Base-by-base conservation (phyloP, 164 flowering plant species). In the Stephania japonica region DNA sequence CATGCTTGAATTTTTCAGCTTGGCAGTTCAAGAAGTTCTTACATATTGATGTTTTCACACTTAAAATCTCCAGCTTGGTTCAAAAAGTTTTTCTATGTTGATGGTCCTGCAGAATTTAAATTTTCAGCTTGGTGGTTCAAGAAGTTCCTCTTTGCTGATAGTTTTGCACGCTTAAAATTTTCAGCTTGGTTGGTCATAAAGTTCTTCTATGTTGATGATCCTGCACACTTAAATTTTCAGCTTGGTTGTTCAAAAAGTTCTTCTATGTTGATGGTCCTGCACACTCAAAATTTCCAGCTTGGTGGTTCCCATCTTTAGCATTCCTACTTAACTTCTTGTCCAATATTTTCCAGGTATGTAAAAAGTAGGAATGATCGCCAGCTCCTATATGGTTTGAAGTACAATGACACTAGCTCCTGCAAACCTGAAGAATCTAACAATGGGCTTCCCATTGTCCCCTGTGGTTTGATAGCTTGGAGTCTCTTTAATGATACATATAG, bases 381-480 rank as follows among this genome's bases (percentile, higher is more conserved):
- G 78, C 91, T 92, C 47, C 71, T 89, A 47, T 69, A 87, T 80
- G 95, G 92, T 68, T 62, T 86, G 74, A 77, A 76, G 50, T 84
- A 84, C 84, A 82, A 83, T 70, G 81, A 80, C 69, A 88, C 84
- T 67, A 84, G 88, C 77, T 84, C 91, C 42, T 93, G 97, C 81
- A 76, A 79, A 74, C 98, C 97, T 42, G 86, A 83, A 85, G 87
- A 87, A 72, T 75, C 53, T n/a, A 80, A 65, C 44, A 80, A 87
- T 76, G 91, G 88, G 71, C 90, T 83, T 42, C 94, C 93, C 18
- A 83, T 91, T 80, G 91, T 93, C 43, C 97, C 98, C 66, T 93
- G 97, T 85, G 98, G 98, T 27, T 77, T 90, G 78, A 82, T 90
- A 75, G 96, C 97, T 1, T 92, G 97, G 95, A 92, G 95, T 81